Evolutionary conservation across 139 green algal species (phyloP).

Genomic region (Astrephomene gubernaculifera): DNA sequence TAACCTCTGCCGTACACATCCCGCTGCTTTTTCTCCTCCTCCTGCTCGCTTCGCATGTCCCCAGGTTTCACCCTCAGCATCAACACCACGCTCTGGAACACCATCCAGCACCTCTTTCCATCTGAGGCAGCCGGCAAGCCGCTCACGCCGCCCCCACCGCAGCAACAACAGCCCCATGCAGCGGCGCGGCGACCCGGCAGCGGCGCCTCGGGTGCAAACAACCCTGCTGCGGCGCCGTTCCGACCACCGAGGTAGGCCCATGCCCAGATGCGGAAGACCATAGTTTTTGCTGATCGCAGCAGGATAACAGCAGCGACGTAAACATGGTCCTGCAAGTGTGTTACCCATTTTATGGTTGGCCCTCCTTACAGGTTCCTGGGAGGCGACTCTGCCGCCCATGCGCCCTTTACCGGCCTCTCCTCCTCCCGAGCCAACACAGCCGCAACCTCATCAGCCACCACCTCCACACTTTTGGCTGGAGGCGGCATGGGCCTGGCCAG

Average conservation of each 20-base stretch:
- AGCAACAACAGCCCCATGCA: not conserved
- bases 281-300: no score
- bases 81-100: constrained; percentile 71
- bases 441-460: no score
- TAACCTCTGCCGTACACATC: not conserved
- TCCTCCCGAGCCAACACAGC: not conserved
- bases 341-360: no score
- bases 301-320: no score
- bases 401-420: constrained; percentile 11
- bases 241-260: constrained; percentile 10
- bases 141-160: not conserved
- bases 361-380: not conserved
- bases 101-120: constrained; percentile 67
- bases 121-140: constrained; percentile 15
- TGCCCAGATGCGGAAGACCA: no score
- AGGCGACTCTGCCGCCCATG: not conserved
- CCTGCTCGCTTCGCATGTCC: not conserved
- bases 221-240: constrained; percentile 12
- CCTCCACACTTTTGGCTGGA: no score
- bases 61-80: constrained; percentile 50
- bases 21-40: not conserved
- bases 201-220: not conserved
- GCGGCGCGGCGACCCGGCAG: no score
- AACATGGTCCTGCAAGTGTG: no score
- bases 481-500: not conserved